phyloP scores from a whole-genome alignment of 2,329 filamentous ascomycete genomes.

The Neonectria ditissima region DNA sequence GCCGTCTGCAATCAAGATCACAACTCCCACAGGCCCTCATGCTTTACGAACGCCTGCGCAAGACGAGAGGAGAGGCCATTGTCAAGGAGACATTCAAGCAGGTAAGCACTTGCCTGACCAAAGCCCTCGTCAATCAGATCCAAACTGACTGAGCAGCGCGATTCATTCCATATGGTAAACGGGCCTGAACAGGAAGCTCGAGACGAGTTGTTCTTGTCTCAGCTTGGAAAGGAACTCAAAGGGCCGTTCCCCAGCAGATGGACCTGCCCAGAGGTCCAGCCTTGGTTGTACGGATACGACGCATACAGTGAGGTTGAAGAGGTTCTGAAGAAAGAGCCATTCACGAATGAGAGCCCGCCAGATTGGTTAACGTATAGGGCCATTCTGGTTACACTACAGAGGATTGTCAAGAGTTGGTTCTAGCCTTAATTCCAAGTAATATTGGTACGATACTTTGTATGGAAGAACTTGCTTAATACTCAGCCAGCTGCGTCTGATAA shows the following conservation, averaged over 20 bases:
- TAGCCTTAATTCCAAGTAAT: neutral
- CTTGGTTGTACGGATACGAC: constrained; percentile 75
- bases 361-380: neutral
- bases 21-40: constrained; percentile 59
- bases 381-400: neutral
- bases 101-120: constrained; percentile 14
- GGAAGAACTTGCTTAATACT: no score
- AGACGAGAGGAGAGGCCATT: constrained; percentile 64
- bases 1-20: constrained; percentile 58
- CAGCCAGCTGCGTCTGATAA: no score
- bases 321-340: constrained; percentile 23
- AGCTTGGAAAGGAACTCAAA: constrained; percentile 62
- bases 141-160: constrained; percentile 50
- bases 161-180: constrained; percentile 64
- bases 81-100: constrained; percentile 71
- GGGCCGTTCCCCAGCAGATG: constrained; percentile 67
- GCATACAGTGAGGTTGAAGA: constrained; percentile 66
- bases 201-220: constrained; percentile 67
- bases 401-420: neutral
- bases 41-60: constrained; percentile 61
- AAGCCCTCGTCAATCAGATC: neutral
- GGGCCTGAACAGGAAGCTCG: constrained; percentile 68
- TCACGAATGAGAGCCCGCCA: neutral
- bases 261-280: constrained; percentile 72
- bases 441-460: no score